Conservation (phyloP, 768 basidiomycete genomes). For the Hericium alpestre region DNA sequence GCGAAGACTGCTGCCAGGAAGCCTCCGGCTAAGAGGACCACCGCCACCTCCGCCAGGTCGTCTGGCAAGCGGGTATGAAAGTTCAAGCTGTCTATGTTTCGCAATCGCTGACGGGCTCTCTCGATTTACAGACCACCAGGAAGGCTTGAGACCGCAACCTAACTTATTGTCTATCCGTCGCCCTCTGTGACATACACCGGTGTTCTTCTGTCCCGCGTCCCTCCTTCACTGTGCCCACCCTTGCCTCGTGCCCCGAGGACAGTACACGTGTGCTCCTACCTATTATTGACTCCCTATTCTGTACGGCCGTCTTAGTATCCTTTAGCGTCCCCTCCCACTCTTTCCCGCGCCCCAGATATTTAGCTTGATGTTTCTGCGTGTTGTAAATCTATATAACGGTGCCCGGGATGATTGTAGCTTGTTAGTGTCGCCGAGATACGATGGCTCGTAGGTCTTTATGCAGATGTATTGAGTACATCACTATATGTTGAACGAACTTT, state of each 20-base stretch:
- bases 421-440: neutral
- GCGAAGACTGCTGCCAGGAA: slow-evolving; percentile 19
- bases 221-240: neutral
- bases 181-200: neutral
- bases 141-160: neutral
- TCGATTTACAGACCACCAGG: neutral
- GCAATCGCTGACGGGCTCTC: neutral
- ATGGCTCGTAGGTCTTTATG: neutral
- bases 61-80: neutral
- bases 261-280: neutral
- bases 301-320: neutral
- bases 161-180: neutral
- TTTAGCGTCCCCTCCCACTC: neutral
- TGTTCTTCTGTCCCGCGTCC: neutral
- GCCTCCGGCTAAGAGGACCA: slow-evolving; percentile 16
- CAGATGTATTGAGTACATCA: no score
- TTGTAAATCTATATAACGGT: neutral
- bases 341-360: neutral
- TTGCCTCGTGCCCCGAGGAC: neutral
- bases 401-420: neutral
- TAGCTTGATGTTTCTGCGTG: neutral
- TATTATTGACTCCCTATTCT: slow-evolving; percentile 1
- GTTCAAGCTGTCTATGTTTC: neutral
- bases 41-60: slow-evolving; percentile 5
- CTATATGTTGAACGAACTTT: no score